These are phyloP conservation scores for Bipolaris oryzae DNA, from an alignment of 2,329 filamentous ascomycete species.

Conservation along the genomic window DNA sequence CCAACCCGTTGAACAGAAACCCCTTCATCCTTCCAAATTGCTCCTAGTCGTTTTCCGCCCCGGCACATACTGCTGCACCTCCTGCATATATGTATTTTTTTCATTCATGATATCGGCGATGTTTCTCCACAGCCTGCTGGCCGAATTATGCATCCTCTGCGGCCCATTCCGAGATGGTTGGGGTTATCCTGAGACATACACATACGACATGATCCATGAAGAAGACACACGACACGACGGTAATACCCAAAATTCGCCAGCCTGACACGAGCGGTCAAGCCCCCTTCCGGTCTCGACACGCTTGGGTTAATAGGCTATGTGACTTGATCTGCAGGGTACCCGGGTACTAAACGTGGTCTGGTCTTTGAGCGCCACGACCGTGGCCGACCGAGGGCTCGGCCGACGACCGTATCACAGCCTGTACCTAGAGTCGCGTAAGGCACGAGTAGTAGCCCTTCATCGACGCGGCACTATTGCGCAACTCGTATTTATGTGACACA, in stretches of 20 bases:
- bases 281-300: neutral
- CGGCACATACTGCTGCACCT: conserved; percentile 11
- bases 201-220: too few species aligned
- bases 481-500: neutral
- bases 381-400: conserved; percentile 4
- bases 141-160: neutral
- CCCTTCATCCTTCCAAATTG: conserved; percentile 17
- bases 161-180: too few species aligned
- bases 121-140: conserved; percentile 5
- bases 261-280: conserved; percentile 2
- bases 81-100: conserved; percentile 1
- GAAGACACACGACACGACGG: neutral
- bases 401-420: conserved; percentile 1
- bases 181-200: too few species aligned
- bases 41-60: neutral
- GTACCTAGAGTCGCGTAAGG: neutral
- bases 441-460: neutral
- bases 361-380: neutral
- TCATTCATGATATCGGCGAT: conserved; percentile 3
- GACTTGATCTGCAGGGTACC: conserved; percentile 8
- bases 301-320: conserved; percentile 1
- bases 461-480: neutral
- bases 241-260: neutral
- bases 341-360: conserved; percentile 5
- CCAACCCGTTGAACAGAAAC: conserved; percentile 13